Base-by-base conservation (phyloP, 2,329 filamentous ascomycete species). In the Rutstroemia sp. region DNA sequence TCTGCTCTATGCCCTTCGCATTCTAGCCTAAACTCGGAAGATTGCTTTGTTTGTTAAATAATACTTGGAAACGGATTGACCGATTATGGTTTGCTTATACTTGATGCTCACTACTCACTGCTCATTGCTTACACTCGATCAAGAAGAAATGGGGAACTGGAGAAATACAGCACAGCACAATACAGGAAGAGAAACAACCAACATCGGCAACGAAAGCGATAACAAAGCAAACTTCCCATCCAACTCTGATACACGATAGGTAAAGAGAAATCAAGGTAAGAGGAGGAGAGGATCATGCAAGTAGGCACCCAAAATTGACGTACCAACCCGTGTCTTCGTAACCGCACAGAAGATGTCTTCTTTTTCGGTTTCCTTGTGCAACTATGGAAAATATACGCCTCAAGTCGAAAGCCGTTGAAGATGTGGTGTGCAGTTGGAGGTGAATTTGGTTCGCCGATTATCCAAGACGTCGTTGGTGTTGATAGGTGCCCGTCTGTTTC, bases 311-410 rank as follows among this genome's bases (percentile, higher is more conserved):
- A 44, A 42, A 50, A 49, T 50, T 37, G 8, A 55, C 10, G 52
- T 55, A 55, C 52, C 14, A 27, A 55, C 46, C 52, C 52, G 52
- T 50, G 38, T 44, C 25, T 55, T 50, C 23, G 52, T 50, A 46
- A 55, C 17, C 38, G 17, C 19, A 12, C 21, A 23, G 30, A 48
- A 27, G 19, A n/a, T 19, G n/a, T 34, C 14, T 27, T 44, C 14
- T 27, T 16, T 34, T 46, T n/a, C 17, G 19, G 14, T 39, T 14
- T 38, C 17, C n/a, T 23, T 30, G 51, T 54, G 34, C 12, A 17
- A 54, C 51, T 39, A 14, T 16, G 30, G 30, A 34, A 34, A 34
- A 10, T 12, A 34, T 12, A 12, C 30, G 30, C 30, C 39, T 42
- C 39, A 42, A 25, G 42, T 46, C 19, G 19, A 19, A 14, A 46